These are phyloP conservation scores for Xylariaceae sp. DNA, from an alignment of 2,329 filamentous ascomycete genomes.

Conservation along the genomic window DNA sequence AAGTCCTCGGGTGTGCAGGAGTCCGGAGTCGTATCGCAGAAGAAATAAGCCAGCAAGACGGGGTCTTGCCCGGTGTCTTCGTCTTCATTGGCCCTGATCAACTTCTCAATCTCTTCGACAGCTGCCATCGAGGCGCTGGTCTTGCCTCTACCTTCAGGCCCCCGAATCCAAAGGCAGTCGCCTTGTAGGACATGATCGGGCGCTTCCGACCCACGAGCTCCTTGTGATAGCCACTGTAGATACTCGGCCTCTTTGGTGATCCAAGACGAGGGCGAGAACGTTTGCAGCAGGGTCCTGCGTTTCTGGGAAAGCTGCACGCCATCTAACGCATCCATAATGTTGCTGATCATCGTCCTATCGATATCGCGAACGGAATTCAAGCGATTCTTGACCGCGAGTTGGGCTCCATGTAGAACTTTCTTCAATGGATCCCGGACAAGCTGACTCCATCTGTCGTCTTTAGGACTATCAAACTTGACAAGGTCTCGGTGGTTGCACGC, in stretches of 20 bases:
- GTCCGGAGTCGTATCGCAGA: conserved; percentile 35
- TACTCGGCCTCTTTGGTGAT: conserved; percentile 34
- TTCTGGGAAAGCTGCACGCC: conserved; percentile 31
- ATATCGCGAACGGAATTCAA: conserved; percentile 33
- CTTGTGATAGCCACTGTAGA: conserved; percentile 29
- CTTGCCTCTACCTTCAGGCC: conserved; percentile 38
- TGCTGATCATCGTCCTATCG: conserved; percentile 28
- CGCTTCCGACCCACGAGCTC: conserved; percentile 2
- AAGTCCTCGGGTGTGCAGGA: conserved; percentile 36
- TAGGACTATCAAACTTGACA: conserved; percentile 38
- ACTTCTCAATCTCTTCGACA: conserved; percentile 31
- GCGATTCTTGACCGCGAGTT: conserved; percentile 31
- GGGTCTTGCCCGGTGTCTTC: conserved; percentile 20
- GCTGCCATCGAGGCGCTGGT: conserved; percentile 36
- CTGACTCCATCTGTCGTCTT: conserved; percentile 32
- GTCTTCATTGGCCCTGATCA: conserved; percentile 16
- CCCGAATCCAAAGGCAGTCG: conserved; percentile 36
- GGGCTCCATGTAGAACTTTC: conserved; percentile 32
- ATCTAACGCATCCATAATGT: conserved; percentile 29
- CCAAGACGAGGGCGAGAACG: conserved; percentile 33
- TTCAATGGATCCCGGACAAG: conserved; percentile 34
- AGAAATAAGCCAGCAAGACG: conserved; percentile 35
- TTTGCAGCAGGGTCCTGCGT: conserved; percentile 24
- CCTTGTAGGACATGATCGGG: conserved; percentile 11
- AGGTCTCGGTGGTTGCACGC: conserved; percentile 35